phyloP scores from a whole-genome alignment of 164 flowering plant genomes.

The Piper longum region DNA sequence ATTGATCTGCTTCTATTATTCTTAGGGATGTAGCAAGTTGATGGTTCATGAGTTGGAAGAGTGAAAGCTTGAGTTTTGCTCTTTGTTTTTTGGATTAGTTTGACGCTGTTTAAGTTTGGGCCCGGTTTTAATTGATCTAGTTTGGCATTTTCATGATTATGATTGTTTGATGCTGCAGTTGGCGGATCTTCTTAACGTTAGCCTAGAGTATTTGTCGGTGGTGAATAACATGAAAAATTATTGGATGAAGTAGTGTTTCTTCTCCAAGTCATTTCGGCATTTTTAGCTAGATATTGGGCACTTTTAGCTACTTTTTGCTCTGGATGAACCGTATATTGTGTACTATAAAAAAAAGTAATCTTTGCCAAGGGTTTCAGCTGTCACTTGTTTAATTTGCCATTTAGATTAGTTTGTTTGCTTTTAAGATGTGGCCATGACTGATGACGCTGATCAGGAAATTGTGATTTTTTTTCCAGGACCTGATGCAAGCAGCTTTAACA shows the following conservation, averaged over 20 bases:
- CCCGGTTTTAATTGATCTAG: background rate
- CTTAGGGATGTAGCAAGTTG: background rate
- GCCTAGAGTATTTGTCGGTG: background rate
- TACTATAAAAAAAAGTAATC: too few species aligned
- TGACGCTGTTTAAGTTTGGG: background rate
- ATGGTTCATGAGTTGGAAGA: background rate
- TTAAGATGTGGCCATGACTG: background rate
- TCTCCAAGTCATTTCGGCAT: too few species aligned
- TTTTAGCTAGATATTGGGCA: too few species aligned
- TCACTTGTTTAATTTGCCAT: background rate
- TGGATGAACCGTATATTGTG: too few species aligned
- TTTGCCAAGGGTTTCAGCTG: too few species aligned
- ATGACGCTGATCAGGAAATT: constrained; percentile 2
- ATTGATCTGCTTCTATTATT: background rate
- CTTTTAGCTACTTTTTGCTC: too few species aligned
- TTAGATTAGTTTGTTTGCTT: background rate
- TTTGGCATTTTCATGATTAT: background rate
- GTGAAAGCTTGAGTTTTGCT: background rate
- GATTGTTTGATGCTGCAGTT: background rate
- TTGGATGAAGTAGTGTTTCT: background rate
- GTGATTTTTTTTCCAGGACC: constrained; percentile 30
- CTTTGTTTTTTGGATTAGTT: too few species aligned
- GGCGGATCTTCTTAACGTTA: background rate
- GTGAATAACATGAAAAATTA: background rate
- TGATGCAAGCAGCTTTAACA: constrained; percentile 71